These are phyloP conservation scores for Trichoderma asperellum DNA, from an alignment of 2,329 filamentous ascomycete species.

Conservation along the genomic window DNA sequence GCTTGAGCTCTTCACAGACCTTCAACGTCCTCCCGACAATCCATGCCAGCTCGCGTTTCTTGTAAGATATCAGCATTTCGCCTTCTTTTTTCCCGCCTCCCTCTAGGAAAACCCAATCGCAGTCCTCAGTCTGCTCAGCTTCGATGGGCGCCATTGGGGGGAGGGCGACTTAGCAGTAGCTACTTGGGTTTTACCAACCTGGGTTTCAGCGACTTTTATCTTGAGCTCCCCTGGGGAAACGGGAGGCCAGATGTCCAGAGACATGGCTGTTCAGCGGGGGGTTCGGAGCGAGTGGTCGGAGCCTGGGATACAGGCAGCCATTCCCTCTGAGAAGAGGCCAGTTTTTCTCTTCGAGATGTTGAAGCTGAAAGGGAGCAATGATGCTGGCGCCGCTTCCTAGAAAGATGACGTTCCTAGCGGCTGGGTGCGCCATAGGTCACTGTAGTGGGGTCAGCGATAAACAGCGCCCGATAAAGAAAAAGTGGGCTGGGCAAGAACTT, in stretches of 20 bases:
- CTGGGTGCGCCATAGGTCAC: background rate
- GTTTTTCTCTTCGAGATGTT: background rate
- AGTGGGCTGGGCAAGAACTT: slow-evolving; percentile 3
- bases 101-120: background rate
- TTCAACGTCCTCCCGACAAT: slow-evolving; percentile 55
- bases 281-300: slow-evolving; percentile 5
- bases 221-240: slow-evolving; percentile 56
- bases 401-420: slow-evolving; percentile 12
- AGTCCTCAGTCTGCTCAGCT: background rate
- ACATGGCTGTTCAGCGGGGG: slow-evolving; percentile 47
- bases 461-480: slow-evolving; percentile 18
- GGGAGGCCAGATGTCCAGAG: slow-evolving; percentile 62
- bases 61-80: slow-evolving; percentile 38
- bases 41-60: slow-evolving; percentile 60
- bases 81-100: background rate
- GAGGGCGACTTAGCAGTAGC: background rate
- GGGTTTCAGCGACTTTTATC: slow-evolving; percentile 53
- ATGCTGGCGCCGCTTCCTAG: background rate
- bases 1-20: slow-evolving; percentile 55
- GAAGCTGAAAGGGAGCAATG: background rate
- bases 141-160: background rate
- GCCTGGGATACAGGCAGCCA: slow-evolving; percentile 29
- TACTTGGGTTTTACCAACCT: slow-evolving; percentile 47
- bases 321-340: slow-evolving; percentile 20
- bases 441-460: slow-evolving; percentile 20